Evolutionary conservation across 148 eudicot genomes (phyloP).

Genomic region (Beta vulgaris): DNA sequence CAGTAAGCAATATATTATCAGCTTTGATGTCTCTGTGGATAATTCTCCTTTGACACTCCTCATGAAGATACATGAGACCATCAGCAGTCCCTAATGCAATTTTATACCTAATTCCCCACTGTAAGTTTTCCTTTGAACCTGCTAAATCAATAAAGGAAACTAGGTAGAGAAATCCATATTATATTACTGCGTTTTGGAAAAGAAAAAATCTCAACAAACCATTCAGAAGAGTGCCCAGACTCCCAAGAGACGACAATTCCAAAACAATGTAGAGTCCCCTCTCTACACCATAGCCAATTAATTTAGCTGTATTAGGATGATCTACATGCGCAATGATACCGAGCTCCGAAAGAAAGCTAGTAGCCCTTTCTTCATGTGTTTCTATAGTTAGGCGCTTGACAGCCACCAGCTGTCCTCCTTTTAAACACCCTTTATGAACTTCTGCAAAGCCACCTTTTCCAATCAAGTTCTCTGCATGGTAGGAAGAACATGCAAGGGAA

Average conservation of each 20-base stretch:
- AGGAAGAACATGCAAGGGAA: background rate
- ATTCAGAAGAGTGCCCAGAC: constrained; percentile 64
- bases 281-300: constrained; percentile 80
- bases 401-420: constrained; percentile 62
- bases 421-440: constrained; percentile 65
- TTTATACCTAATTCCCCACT: constrained; percentile 66
- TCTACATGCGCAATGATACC: constrained; percentile 80
- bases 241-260: constrained; percentile 71
- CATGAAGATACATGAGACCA: constrained; percentile 83
- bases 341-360: constrained; percentile 64
- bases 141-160: constrained; percentile 5
- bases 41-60: constrained; percentile 73
- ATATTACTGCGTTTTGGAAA: background rate
- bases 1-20: constrained; percentile 76
- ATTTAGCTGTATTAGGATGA: constrained; percentile 77
- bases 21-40: constrained; percentile 96
- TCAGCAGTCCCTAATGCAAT: constrained; percentile 75
- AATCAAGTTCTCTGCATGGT: constrained; percentile 54
- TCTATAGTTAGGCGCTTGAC: constrained; percentile 59
- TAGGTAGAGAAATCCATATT: background rate
- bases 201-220: constrained; percentile 37
- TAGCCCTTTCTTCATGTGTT: constrained; percentile 52
- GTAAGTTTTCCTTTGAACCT: constrained; percentile 54
- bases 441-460: constrained; percentile 82
- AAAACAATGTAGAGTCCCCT: constrained; percentile 67